Evolutionary conservation across 2,329 filamentous ascomycete species (phyloP).

Genomic region (Microsporum canis): DNA sequence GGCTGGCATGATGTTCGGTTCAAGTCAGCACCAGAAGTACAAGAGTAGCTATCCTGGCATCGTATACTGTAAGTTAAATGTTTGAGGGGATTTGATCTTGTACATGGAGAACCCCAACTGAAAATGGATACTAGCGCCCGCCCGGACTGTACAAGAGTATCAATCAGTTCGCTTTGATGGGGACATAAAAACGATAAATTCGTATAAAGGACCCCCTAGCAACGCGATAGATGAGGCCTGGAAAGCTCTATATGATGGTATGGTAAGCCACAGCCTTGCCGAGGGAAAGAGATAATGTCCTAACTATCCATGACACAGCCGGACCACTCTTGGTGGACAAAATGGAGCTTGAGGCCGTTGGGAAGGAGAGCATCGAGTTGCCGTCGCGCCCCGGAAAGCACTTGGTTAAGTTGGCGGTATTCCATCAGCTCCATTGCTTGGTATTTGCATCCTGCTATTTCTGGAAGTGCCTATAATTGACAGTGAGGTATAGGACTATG

Average conservation of each 20-base stretch:
- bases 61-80: not conserved
- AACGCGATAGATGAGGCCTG: slow-evolving; percentile 10
- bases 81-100: not conserved
- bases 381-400: slow-evolving; percentile 10
- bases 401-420: slow-evolving; percentile 13
- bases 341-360: slow-evolving; percentile 9
- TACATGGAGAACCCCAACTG: not conserved
- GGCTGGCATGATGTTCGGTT: not conserved
- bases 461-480: not conserved
- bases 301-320: slow-evolving; percentile 3
- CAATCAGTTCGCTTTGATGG: slow-evolving; percentile 10
- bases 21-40: not conserved
- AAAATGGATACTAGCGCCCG: slow-evolving; percentile 7
- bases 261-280: not conserved
- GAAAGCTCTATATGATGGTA: slow-evolving; percentile 12
- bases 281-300: not conserved
- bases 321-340: slow-evolving; percentile 9
- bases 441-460: slow-evolving; percentile 7
- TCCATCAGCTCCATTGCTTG: slow-evolving; percentile 20
- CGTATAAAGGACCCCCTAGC: slow-evolving; percentile 8
- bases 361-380: slow-evolving; percentile 12
- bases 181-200: slow-evolving; percentile 6
- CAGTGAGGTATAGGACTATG: slow-evolving; percentile 9
- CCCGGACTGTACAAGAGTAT: not conserved
- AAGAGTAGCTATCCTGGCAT: not conserved